Evolutionary conservation across 1,284 basidiomycete species (phyloP).

Genomic region (Fomitiporia mediterranea): DNA sequence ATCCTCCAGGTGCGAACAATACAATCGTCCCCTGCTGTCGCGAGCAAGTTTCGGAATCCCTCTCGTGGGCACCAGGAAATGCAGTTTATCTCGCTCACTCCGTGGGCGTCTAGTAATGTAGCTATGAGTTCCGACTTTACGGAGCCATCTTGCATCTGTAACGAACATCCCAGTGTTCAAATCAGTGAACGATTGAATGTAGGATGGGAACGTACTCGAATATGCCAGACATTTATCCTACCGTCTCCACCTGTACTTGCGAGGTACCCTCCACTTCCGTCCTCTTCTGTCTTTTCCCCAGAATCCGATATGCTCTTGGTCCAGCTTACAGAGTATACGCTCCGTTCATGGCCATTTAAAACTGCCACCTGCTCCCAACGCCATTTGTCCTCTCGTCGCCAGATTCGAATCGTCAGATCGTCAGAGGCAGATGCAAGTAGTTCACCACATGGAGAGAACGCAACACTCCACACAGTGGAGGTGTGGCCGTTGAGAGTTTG

Average conservation of each 20-base stretch:
- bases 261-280: slow-evolving; percentile 58
- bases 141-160: slow-evolving; percentile 23
- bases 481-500: slow-evolving; percentile 76
- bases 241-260: slow-evolving; percentile 78
- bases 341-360: slow-evolving; percentile 60
- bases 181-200: background rate
- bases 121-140: slow-evolving; percentile 46
- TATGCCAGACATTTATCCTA: slow-evolving; percentile 66
- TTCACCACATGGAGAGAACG: slow-evolving; percentile 75
- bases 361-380: slow-evolving; percentile 56
- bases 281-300: slow-evolving; percentile 24
- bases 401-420: slow-evolving; percentile 71
- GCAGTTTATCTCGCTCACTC: slow-evolving; percentile 72
- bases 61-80: slow-evolving; percentile 70
- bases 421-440: slow-evolving; percentile 85
- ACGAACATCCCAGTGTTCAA: no score
- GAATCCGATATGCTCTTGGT: slow-evolving; percentile 40
- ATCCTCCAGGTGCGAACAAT: slow-evolving; percentile 60
- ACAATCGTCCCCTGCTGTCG: slow-evolving; percentile 80
- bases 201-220: slow-evolving; percentile 44
- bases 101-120: slow-evolving; percentile 57
- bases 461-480: slow-evolving; percentile 90
- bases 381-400: slow-evolving; percentile 53
- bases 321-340: slow-evolving; percentile 83
- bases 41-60: slow-evolving; percentile 60